phyloP scores from a whole-genome alignment of 768 basidiomycete genomes.

The Paxillus ammoniavirescens region DNA sequence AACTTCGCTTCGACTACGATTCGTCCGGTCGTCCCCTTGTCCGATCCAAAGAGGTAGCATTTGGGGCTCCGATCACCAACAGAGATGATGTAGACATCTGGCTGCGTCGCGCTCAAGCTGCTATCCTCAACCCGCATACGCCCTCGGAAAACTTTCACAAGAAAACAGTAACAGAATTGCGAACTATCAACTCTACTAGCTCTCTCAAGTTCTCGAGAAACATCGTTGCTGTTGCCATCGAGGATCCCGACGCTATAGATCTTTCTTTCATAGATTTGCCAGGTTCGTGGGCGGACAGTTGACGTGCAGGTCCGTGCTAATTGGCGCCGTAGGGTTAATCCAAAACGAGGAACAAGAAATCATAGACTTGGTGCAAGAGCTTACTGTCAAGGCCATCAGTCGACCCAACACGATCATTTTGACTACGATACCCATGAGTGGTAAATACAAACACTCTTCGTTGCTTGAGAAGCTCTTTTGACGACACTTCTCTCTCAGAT shows the following conservation, averaged over 20 bases:
- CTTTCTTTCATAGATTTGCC: constrained; percentile 56
- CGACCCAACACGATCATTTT: constrained; percentile 57
- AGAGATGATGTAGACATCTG: constrained; percentile 35
- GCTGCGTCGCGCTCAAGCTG: constrained; percentile 45
- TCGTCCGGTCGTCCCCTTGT: constrained; percentile 21
- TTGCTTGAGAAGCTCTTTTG: neutral
- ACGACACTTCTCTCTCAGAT: constrained; percentile 36
- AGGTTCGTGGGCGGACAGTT: constrained; percentile 30
- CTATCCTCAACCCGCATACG: constrained; percentile 36
- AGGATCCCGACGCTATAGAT: constrained; percentile 45
- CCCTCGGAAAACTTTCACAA: constrained; percentile 17
- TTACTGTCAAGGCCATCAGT: constrained; percentile 48
- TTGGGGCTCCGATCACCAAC: constrained; percentile 34
- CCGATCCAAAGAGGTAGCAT: constrained; percentile 6
- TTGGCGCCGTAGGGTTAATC: constrained; percentile 46
- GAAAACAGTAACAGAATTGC: constrained; percentile 27
- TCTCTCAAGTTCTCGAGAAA: constrained; percentile 48
- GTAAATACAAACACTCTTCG: constrained; percentile 29
- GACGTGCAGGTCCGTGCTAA: constrained; percentile 3
- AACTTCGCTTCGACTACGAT: constrained; percentile 37
- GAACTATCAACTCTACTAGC: constrained; percentile 18
- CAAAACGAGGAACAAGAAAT: constrained; percentile 46
- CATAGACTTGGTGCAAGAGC: constrained; percentile 44
- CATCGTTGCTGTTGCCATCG: constrained; percentile 44
- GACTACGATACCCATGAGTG: constrained; percentile 64